Evolutionary conservation across 2,329 filamentous ascomycete species (phyloP).

Genomic region (Fusarium guadeloupense): DNA sequence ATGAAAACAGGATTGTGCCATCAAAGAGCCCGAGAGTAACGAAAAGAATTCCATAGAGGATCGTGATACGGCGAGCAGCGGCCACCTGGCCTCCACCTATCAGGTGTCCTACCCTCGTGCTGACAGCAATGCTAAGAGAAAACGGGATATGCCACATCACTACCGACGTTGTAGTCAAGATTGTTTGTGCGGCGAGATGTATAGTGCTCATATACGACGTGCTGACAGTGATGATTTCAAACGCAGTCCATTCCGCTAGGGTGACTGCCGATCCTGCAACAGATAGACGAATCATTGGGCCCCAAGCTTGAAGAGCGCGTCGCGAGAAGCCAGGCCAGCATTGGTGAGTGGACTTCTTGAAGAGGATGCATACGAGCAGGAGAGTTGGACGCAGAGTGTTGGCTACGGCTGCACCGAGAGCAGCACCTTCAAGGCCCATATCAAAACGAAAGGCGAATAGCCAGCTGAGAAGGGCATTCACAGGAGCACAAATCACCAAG

Average conservation of each 20-base stretch:
- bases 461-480: slow-evolving; percentile 61
- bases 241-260: slow-evolving; percentile 55
- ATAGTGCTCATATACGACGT: slow-evolving; percentile 56
- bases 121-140: slow-evolving; percentile 51
- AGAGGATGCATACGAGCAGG: slow-evolving; percentile 56
- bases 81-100: slow-evolving; percentile 18
- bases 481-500: slow-evolving; percentile 56
- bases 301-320: slow-evolving; percentile 51
- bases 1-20: slow-evolving; percentile 2
- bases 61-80: slow-evolving; percentile 3
- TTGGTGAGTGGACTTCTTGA: slow-evolving; percentile 47
- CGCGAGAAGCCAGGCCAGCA: slow-evolving; percentile 53
- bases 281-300: slow-evolving; percentile 51
- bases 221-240: slow-evolving; percentile 56
- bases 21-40: slow-evolving; percentile 12
- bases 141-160: slow-evolving; percentile 56
- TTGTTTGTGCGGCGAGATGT: slow-evolving; percentile 54
- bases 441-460: slow-evolving; percentile 54
- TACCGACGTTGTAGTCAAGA: slow-evolving; percentile 53
- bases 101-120: slow-evolving; percentile 21
- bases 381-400: slow-evolving; percentile 59
- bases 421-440: slow-evolving; percentile 61
- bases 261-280: slow-evolving; percentile 52
- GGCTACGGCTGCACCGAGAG: slow-evolving; percentile 58
- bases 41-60: slow-evolving; percentile 25